These are phyloP conservation scores for Puccinia horiana DNA, from an alignment of 1,284 basidiomycete species.

Conservation along the genomic window DNA sequence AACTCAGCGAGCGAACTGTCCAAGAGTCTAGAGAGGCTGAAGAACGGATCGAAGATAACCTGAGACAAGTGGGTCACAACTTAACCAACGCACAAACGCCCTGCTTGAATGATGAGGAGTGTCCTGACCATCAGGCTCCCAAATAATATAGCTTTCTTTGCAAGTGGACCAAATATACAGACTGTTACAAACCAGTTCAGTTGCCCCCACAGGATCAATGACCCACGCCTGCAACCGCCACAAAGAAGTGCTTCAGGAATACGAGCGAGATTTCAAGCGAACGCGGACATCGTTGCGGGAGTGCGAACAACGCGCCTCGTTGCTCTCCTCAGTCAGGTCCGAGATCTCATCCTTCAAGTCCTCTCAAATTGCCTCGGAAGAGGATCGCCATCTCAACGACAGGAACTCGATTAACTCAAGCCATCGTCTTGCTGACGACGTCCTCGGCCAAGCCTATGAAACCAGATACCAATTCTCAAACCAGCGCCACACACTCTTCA, in stretches of 20 bases:
- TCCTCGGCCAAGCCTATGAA: slow-evolving; percentile 78
- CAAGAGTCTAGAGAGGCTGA: slow-evolving; percentile 42
- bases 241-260: slow-evolving; percentile 29
- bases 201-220: slow-evolving; percentile 27
- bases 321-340: slow-evolving; percentile 41
- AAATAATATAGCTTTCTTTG: slow-evolving; percentile 38
- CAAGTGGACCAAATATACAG: slow-evolving; percentile 48
- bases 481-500: slow-evolving; percentile 73
- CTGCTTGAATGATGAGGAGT: not conserved
- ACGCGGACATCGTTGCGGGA: slow-evolving; percentile 31
- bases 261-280: slow-evolving; percentile 43
- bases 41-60: slow-evolving; percentile 41
- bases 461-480: slow-evolving; percentile 90
- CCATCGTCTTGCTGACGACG: slow-evolving; percentile 42
- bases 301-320: slow-evolving; percentile 41
- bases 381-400: slow-evolving; percentile 38
- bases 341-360: slow-evolving; percentile 48
- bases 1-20: slow-evolving; percentile 20
- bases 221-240: slow-evolving; percentile 28
- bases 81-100: not conserved
- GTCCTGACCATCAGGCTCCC: not conserved
- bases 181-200: slow-evolving; percentile 34
- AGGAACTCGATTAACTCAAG: slow-evolving; percentile 33
- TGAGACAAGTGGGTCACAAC: slow-evolving; percentile 31
- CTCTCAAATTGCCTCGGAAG: slow-evolving; percentile 19